These are phyloP conservation scores for Sugiyamaella valdiviana DNA, from an alignment of 805 yeast genomes.

Conservation along the genomic window DNA sequence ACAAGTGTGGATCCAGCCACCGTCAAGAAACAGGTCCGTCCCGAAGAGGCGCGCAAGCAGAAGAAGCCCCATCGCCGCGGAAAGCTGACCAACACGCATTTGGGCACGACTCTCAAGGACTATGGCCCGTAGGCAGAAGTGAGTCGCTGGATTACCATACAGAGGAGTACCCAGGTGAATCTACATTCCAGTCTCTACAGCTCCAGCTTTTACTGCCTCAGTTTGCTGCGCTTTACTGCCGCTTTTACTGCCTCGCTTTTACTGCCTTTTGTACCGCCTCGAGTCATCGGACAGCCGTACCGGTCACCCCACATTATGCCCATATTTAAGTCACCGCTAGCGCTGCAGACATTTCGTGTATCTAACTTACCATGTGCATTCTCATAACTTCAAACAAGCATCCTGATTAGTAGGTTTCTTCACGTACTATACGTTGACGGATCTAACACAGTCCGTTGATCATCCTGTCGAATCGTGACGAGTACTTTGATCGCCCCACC, in stretches of 20 bases:
- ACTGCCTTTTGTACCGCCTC: no score
- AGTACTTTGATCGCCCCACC: constrained; percentile 69
- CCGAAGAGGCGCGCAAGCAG: constrained; percentile 58
- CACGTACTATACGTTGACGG: background rate
- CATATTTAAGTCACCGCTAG: background rate
- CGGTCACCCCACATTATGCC: background rate
- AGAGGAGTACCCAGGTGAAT: no score
- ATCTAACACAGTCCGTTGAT: constrained; percentile 47
- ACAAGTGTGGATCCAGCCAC: constrained; percentile 97
- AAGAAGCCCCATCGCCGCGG: constrained; percentile 89
- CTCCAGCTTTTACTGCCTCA: no score
- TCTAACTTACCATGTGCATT: constrained; percentile 63
- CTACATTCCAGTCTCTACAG: no score
- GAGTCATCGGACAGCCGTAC: background rate
- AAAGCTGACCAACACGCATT: constrained; percentile 90
- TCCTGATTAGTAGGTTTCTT: constrained; percentile 47
- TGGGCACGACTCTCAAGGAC: constrained; percentile 92
- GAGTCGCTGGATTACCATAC: background rate
- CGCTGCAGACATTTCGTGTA: no score
- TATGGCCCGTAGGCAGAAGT: constrained; percentile 34
- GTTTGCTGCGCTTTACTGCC: no score
- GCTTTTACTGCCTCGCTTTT: no score
- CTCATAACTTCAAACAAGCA: constrained; percentile 60
- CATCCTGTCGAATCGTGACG: constrained; percentile 81
- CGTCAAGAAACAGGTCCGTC: constrained; percentile 58